Evolutionary conservation across 2,329 filamentous ascomycete species (phyloP), one percentile per base, ranked within the genome.

Genomic region (Fusarium sp.): DNA sequence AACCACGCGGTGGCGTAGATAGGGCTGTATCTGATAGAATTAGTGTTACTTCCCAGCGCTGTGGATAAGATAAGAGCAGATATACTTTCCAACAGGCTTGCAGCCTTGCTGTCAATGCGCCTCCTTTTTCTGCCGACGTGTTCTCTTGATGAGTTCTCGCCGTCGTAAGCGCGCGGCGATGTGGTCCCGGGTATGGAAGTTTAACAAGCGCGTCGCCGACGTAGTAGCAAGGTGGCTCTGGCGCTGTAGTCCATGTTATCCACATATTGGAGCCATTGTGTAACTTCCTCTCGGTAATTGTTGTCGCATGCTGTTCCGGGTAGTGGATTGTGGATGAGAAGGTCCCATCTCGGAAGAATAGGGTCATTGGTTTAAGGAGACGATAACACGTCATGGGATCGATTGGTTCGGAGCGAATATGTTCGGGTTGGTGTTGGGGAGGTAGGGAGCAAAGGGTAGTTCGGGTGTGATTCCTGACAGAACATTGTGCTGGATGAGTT

Each of bases 401-500:
- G 34, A n/a, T n/a, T 37, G 34, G 34, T 37, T 12, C 34, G 34
- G 34, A n/a, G 18, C 1, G 12, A 37, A 4, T 12, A n/a, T 12
- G 18, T n/a, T 37, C 34, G 34, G 1, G 34, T 37, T 37, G 3
- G 34, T 5, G 10, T 37, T 37, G 1, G 10, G 18, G 10, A 1
- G 4, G 34, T n/a, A n/a, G 10, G 3, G 18, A 1, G 3, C 5
- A 7, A 2, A 37, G 18, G 18, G 34, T n/a, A 5, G 18, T 7
- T 37, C 18, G 34, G 3, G 18, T n/a, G 5, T 37, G 9, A 7
- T 11, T n/a, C 34, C 18, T n/a, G 5, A 6, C 18, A 37, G 0
- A 37, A 4, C 34, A 11, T 2, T n/a, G 18, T 4, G 18, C 3
- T n/a, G 1, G 9, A 10, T n/a, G 18, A 37, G 32, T 18, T 10